A percentile compares a stretch with the other conserved stretches of the same genome.
phyloP scores from a whole-genome alignment of 176 grass and related monocot species.

The Cenchrus purpureus region DNA sequence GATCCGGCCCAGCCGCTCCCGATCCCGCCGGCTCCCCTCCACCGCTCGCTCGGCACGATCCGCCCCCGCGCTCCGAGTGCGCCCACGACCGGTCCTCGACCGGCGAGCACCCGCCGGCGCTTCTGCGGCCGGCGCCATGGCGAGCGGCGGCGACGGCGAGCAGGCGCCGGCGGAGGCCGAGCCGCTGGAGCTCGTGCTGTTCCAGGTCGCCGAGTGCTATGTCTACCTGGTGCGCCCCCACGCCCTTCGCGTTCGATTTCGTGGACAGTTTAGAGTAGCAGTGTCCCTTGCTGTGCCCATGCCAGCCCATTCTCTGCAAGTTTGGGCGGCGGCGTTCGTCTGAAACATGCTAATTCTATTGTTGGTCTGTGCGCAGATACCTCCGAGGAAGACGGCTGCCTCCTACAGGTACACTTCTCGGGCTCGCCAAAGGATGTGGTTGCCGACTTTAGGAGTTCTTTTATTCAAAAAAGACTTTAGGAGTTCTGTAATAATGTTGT shows the following conservation, averaged over 20 bases:
- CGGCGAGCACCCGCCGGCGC: not conserved
- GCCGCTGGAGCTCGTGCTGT: slow-evolving; percentile 86
- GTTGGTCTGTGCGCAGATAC: slow-evolving; percentile 67
- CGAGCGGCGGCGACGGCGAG: slow-evolving; percentile 38
- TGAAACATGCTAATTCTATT: slow-evolving; percentile 21
- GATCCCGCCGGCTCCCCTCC: not conserved
- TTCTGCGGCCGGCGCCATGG: slow-evolving; percentile 43
- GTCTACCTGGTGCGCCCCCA: slow-evolving; percentile 79
- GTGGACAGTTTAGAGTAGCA: not conserved
- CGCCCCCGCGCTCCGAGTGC: not conserved
- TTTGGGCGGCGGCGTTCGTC: not conserved
- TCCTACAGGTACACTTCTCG: slow-evolving; percentile 74
- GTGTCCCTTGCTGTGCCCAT: not conserved
- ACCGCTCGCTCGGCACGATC: not conserved
- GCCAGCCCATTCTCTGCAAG: not conserved
- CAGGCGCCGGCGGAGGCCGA: slow-evolving; percentile 36
- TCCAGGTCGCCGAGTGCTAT: slow-evolving; percentile 91
- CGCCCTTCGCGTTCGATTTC: not conserved
- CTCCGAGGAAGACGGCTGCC: slow-evolving; percentile 88
- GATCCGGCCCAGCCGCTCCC: slow-evolving; percentile 22
- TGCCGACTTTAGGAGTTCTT: slow-evolving; percentile 20
- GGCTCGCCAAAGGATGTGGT: not conserved
- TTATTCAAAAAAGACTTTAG: not conserved
- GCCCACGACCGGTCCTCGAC: not conserved
- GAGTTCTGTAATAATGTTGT: slow-evolving; percentile 9